phyloP scores from a whole-genome alignment of 1,139 yeast species.

The Protomyces inouyei region DNA sequence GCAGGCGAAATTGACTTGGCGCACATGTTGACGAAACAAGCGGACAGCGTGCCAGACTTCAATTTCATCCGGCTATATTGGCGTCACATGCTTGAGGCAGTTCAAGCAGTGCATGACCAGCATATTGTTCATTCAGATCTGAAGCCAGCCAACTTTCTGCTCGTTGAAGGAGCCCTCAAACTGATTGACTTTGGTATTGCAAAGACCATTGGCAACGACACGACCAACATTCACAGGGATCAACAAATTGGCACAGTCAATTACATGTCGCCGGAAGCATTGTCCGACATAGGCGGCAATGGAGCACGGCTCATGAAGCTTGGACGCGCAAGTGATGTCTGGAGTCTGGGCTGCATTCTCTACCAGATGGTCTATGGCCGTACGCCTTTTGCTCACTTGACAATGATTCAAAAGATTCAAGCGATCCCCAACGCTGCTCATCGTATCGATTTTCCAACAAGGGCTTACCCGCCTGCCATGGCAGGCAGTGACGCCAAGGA shows the following conservation, averaged over 20 bases:
- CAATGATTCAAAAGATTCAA: constrained; percentile 71
- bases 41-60: constrained; percentile 56
- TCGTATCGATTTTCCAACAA: constrained; percentile 61
- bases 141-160: constrained; percentile 90
- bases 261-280: constrained; percentile 97
- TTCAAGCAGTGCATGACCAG: constrained; percentile 76
- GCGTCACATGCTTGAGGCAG: constrained; percentile 74
- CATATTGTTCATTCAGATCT: constrained; percentile 92
- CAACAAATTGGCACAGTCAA: constrained; percentile 93
- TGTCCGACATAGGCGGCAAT: constrained; percentile 53
- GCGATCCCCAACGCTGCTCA: constrained; percentile 86
- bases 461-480: constrained; percentile 26
- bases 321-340: constrained; percentile 91
- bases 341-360: constrained; percentile 96
- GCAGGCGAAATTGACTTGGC: constrained; percentile 92
- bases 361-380: constrained; percentile 93
- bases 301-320: constrained; percentile 65
- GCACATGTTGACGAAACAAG: constrained; percentile 62
- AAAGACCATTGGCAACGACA: constrained; percentile 87
- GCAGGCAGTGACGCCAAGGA: constrained; percentile 3
- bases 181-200: constrained; percentile 96
- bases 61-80: constrained; percentile 79
- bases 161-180: constrained; percentile 78
- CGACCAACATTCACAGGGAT: constrained; percentile 83
- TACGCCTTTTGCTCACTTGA: constrained; percentile 81